Percentiles rank a stretch among this genome's conserved stretches.
Conservation (phyloP, 140 eudicot species). For the Stevia rebaudiana region DNA sequence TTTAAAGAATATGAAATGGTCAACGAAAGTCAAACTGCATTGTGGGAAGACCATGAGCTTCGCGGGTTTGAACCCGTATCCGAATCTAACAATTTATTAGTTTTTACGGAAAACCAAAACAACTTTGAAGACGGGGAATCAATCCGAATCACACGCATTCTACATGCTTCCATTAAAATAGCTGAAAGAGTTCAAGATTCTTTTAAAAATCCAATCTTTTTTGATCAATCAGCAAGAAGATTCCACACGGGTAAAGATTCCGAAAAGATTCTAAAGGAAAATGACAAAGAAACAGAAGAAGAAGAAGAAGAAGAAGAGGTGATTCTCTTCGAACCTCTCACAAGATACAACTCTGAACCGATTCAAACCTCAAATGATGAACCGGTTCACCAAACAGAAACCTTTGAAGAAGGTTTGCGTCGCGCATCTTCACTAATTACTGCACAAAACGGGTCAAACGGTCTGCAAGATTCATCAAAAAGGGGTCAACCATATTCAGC, state of each 20-base stretch:
- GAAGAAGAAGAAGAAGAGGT: slow-evolving; percentile 98
- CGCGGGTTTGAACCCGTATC: slow-evolving; percentile 60
- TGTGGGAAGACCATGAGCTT: slow-evolving; percentile 95
- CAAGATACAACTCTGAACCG: slow-evolving; percentile 80
- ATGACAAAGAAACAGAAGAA: slow-evolving; percentile 43
- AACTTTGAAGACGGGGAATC: slow-evolving; percentile 25
- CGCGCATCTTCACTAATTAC: slow-evolving; percentile 57
- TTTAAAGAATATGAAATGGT: slow-evolving; percentile 14
- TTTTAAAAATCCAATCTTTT: slow-evolving; percentile 25
- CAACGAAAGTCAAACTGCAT: slow-evolving; percentile 35
- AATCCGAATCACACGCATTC: slow-evolving; percentile 48
- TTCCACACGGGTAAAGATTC: slow-evolving; percentile 18
- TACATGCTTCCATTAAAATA: slow-evolving; percentile 44
- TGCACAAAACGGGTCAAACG: slow-evolving; percentile 37
- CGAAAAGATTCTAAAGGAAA: slow-evolving; percentile 11
- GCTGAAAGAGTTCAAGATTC: slow-evolving; percentile 27
- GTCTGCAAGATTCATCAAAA: slow-evolving; percentile 30
- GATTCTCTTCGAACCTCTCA: slow-evolving; percentile 82
- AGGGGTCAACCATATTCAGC: slow-evolving; percentile 35
- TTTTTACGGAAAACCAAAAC: slow-evolving; percentile 37
- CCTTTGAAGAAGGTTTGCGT: slow-evolving; percentile 38
- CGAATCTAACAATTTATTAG: slow-evolving; percentile 35
- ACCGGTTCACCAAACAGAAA: slow-evolving; percentile 25
- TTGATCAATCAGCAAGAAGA: slow-evolving; percentile 28
- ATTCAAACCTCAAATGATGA: slow-evolving; percentile 27